A percentile compares a stretch with the other conserved stretches of the same genome.
These are phyloP conservation scores for Henckelia pumila DNA, from an alignment of 257 asterid genomes.

Conservation along the genomic window DNA sequence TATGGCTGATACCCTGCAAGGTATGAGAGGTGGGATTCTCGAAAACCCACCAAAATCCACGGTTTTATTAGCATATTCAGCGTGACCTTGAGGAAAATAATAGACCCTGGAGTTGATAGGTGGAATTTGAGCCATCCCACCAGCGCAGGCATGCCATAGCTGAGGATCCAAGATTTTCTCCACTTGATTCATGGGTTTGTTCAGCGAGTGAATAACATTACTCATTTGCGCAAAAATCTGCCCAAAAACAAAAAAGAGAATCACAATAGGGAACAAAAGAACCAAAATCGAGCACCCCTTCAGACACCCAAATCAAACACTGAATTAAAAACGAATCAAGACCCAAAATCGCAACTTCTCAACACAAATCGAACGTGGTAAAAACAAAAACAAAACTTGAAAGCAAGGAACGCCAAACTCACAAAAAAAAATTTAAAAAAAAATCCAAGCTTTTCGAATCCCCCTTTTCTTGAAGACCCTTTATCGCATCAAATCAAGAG, in stretches of 20 bases:
- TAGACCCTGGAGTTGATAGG: constrained; percentile 50
- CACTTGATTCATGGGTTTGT: constrained; percentile 45
- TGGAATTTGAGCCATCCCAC: constrained; percentile 79
- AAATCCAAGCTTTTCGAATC: constrained; percentile 4
- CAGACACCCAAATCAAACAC: not conserved
- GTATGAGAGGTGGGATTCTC: constrained; percentile 49
- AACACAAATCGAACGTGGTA: not conserved
- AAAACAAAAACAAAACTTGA: not conserved
- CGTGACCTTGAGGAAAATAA: constrained; percentile 81
- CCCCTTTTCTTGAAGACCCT: not conserved
- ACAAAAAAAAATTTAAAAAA: too few species aligned
- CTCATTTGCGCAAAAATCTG: constrained; percentile 44
- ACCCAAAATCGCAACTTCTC: constrained; percentile 3
- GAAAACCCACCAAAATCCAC: constrained; percentile 48
- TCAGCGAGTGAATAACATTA: constrained; percentile 53
- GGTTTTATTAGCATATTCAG: constrained; percentile 53
- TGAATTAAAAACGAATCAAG: constrained; percentile 2
- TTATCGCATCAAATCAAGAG: constrained; percentile 33
- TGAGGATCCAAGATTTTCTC: constrained; percentile 63
- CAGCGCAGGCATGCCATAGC: constrained; percentile 93
- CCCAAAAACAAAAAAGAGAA: not conserved
- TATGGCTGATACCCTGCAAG: constrained; percentile 48
- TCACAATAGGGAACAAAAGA: constrained; percentile 1
- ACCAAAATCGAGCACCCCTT: not conserved
- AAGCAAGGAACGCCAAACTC: constrained; percentile 11